These are phyloP conservation scores for Glonium stellatum DNA, from an alignment of 495 filamentous ascomycete species.

Conservation along the genomic window DNA sequence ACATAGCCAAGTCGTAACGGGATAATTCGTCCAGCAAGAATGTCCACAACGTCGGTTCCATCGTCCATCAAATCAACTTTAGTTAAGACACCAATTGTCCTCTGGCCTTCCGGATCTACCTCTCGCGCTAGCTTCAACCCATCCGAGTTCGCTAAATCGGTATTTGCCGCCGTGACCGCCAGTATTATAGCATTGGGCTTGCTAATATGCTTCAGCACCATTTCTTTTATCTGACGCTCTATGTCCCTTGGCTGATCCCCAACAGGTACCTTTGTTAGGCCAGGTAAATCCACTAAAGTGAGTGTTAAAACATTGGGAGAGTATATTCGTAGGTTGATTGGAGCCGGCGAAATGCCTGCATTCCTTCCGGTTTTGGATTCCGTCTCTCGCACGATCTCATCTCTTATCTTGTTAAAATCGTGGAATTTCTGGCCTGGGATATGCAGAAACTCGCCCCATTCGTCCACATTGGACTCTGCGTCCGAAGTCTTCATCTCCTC, in stretches of 20 bases:
- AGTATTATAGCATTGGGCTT: slow-evolving; percentile 98
- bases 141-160: slow-evolving; percentile 97
- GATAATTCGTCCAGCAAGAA: slow-evolving; percentile 96
- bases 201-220: slow-evolving; percentile 97
- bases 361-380: slow-evolving; percentile 94
- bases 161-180: slow-evolving; percentile 92
- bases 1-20: slow-evolving; percentile 94
- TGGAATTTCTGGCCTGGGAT: slow-evolving; percentile 97
- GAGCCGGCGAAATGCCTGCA: slow-evolving; percentile 89
- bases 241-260: slow-evolving; percentile 99
- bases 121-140: slow-evolving; percentile 94
- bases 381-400: slow-evolving; percentile 96
- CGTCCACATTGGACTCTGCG: slow-evolving; percentile 81
- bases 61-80: slow-evolving; percentile 99
- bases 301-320: slow-evolving; percentile 97
- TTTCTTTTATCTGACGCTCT: slow-evolving; percentile 92
- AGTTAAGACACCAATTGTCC: slow-evolving; percentile 96
- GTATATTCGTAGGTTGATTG: slow-evolving; percentile 96
- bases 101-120: slow-evolving; percentile 94
- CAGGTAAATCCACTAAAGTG: slow-evolving; percentile 94
- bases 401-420: slow-evolving; percentile 99
- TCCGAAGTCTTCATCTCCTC: slow-evolving; percentile 66
- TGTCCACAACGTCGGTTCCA: slow-evolving; percentile 98
- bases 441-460: slow-evolving; percentile 99
- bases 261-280: slow-evolving; percentile 95